Percentiles rank a stretch among this genome's conserved stretches.
Conservation (phyloP, 164 flowering plant genomes). For the Stephania cephalantha region DNA sequence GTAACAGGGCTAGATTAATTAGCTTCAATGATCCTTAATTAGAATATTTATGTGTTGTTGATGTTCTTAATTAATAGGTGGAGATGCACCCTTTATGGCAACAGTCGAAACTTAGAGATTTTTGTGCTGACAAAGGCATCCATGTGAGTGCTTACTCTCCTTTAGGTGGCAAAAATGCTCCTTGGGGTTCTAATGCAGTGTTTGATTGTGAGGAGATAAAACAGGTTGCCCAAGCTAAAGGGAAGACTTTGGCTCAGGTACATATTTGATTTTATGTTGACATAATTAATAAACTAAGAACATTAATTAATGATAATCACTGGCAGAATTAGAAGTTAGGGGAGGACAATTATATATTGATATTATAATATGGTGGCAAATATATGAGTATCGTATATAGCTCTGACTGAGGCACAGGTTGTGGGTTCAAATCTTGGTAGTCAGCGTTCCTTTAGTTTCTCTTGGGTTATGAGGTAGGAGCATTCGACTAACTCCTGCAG, state of each 20-base stretch:
- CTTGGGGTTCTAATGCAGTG: constrained; percentile 21
- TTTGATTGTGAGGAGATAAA: constrained; percentile 19
- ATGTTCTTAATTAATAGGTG: constrained; percentile 19
- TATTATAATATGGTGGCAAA: too few species aligned
- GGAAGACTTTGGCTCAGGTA: constrained; percentile 28
- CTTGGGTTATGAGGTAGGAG: neutral
- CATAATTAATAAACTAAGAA: neutral
- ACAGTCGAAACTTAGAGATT: constrained; percentile 23
- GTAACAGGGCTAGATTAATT: neutral
- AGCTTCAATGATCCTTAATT: too few species aligned
- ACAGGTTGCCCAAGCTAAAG: constrained; percentile 26
- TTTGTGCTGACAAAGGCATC: constrained; percentile 22
- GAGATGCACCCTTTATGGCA: constrained; percentile 35
- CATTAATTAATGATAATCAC: too few species aligned
- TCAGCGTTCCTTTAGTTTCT: neutral
- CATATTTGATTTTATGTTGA: neutral
- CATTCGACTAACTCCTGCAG: too few species aligned
- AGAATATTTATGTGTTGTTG: too few species aligned
- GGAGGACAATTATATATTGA: too few species aligned
- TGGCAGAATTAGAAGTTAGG: neutral
- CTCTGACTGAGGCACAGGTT: neutral
- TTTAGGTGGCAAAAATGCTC: constrained; percentile 23
- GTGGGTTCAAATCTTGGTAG: too few species aligned
- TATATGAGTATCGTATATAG: neutral
- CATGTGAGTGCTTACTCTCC: constrained; percentile 30